A percentile compares a stretch with the other conserved stretches of the same genome.
phyloP scores from a whole-genome alignment of 495 filamentous ascomycete species.

The Ramalina intermedia region DNA sequence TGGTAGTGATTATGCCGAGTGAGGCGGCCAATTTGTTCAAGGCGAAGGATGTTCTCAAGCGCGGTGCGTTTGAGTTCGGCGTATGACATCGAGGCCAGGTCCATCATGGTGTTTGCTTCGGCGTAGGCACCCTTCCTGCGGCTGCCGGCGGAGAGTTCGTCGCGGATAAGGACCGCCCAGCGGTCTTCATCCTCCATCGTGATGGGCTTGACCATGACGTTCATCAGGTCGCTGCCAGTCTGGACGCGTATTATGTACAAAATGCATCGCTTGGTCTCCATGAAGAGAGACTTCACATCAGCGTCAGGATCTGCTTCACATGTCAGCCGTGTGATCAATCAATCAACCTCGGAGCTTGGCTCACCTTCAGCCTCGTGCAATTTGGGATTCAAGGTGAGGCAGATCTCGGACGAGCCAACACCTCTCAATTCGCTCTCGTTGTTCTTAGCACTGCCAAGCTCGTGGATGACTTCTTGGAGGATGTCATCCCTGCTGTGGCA shows the following conservation, averaged over 20 bases:
- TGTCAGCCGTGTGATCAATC: background rate
- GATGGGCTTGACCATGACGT: conserved; percentile 87
- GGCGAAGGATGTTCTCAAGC: conserved; percentile 80
- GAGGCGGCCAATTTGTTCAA: conserved; percentile 75
- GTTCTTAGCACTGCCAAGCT: conserved; percentile 86
- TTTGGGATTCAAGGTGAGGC: conserved; percentile 79
- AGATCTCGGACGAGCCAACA: conserved; percentile 80
- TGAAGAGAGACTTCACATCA: conserved; percentile 79
- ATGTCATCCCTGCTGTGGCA: conserved; percentile 74
- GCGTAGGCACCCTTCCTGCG: conserved; percentile 72
- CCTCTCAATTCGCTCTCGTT: conserved; percentile 87
- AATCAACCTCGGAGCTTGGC: conserved; percentile 1
- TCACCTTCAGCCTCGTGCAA: conserved; percentile 70
- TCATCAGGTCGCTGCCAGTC: conserved; percentile 78
- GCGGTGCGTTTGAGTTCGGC: conserved; percentile 82
- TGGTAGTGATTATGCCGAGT: conserved; percentile 89
- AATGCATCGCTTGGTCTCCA: conserved; percentile 95
- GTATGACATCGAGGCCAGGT: conserved; percentile 83
- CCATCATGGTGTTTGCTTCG: conserved; percentile 72
- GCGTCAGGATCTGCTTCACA: conserved; percentile 59
- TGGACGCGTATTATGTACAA: conserved; percentile 97
- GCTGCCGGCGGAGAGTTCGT: conserved; percentile 59
- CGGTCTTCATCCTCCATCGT: conserved; percentile 73
- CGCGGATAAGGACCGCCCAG: conserved; percentile 70
- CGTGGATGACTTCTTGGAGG: conserved; percentile 78